Evolutionary conservation across 78 protist genomes (phyloP).

Genomic region (Dictyostelium firmibasis): DNA sequence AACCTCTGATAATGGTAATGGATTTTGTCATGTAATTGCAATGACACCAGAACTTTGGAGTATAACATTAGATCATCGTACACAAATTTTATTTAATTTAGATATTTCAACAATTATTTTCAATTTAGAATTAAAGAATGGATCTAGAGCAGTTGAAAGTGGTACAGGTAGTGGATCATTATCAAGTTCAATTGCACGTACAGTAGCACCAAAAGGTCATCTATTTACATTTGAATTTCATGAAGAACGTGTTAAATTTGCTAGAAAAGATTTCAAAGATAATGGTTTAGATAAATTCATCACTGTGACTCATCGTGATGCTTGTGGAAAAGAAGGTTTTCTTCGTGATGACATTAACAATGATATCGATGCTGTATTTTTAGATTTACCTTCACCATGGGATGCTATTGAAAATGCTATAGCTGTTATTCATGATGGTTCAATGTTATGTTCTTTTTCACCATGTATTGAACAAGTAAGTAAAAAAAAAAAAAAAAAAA

Average conservation of each 20-base stretch:
- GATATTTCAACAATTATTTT: conserved; percentile 85
- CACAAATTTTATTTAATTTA: conserved; percentile 89
- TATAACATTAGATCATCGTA: conserved; percentile 83
- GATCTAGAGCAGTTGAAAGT: conserved; percentile 86
- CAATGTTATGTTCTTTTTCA: conserved; percentile 92
- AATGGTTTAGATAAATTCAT: conserved; percentile 46
- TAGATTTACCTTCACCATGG: conserved; percentile 95
- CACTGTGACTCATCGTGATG: conserved; percentile 77
- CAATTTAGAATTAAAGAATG: conserved; percentile 85
- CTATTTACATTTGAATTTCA: conserved; percentile 93
- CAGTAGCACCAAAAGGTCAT: conserved; percentile 88
- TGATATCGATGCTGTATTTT: conserved; percentile 89
- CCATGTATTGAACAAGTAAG: conserved; percentile 95
- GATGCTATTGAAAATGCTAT: conserved; percentile 77
- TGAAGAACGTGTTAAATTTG: conserved; percentile 77
- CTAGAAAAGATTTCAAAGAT: conserved; percentile 49
- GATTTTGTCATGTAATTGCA: conserved; percentile 68
- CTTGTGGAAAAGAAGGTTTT: conserved; percentile 57
- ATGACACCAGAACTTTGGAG: conserved; percentile 91
- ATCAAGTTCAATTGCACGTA: conserved; percentile 84
- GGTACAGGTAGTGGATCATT: conserved; percentile 95
- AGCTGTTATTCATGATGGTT: conserved; percentile 74
- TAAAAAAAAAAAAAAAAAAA: too few relatives aligned
- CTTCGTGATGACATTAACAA: background rate
- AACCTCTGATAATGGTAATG: conserved; percentile 26